Percentiles rank a stretch among this genome's conserved stretches.
phyloP scores from a whole-genome alignment of 768 basidiomycete species.

The Auriscalpium orientale region DNA sequence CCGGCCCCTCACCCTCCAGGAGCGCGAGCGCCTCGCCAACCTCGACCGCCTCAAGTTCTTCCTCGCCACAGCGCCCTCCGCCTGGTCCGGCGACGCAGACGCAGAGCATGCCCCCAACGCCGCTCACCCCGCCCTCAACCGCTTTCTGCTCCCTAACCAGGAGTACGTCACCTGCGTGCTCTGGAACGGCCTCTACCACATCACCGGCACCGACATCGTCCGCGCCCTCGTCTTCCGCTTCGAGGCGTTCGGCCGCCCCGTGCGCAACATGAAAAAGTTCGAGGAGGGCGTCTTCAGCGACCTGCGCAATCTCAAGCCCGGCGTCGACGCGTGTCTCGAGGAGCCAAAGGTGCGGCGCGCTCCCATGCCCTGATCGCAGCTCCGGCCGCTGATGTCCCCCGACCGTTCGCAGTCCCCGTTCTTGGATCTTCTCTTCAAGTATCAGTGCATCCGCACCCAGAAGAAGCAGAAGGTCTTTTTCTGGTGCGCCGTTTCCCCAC shows the following conservation, averaged over 20 bases:
- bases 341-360: constrained; percentile 77
- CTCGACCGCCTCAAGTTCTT: constrained; percentile 85
- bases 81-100: constrained; percentile 42
- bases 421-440: constrained; percentile 90
- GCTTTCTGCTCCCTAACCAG: constrained; percentile 81
- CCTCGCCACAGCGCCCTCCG: constrained; percentile 75
- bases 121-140: constrained; percentile 73
- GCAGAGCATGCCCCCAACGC: constrained; percentile 28
- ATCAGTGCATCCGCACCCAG: constrained; percentile 93
- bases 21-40: constrained; percentile 65
- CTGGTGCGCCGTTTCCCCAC: constrained; percentile 49
- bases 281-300: constrained; percentile 96
- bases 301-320: constrained; percentile 88
- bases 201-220: constrained; percentile 96
- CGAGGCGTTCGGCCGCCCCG: constrained; percentile 86
- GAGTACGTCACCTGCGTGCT: constrained; percentile 88
- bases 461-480: constrained; percentile 99
- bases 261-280: constrained; percentile 92
- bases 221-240: constrained; percentile 91
- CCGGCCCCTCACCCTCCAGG: constrained; percentile 52
- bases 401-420: constrained; percentile 72
- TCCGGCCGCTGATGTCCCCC: constrained; percentile 6
- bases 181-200: constrained; percentile 88
- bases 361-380: neutral
- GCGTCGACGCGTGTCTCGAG: constrained; percentile 85